These are phyloP conservation scores for Oryza australiensis DNA, from an alignment of 176 grass and related monocot species.

Conservation along the genomic window DNA sequence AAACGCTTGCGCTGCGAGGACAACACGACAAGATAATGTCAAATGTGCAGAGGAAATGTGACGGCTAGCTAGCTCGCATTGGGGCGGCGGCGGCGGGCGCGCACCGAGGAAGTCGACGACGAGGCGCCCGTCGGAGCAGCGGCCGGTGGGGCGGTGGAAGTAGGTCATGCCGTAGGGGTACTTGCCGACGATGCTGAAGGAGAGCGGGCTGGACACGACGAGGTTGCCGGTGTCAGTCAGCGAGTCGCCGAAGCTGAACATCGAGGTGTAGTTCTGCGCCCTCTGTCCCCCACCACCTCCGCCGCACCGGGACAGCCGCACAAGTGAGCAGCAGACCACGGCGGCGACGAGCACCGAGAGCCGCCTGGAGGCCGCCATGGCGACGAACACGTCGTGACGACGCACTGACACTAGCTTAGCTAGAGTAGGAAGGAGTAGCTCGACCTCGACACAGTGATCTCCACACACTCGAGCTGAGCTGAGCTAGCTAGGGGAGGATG, in stretches of 20 bases:
- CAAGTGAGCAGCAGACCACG: slow-evolving; percentile 42
- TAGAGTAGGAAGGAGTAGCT: neutral
- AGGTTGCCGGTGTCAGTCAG: slow-evolving; percentile 85
- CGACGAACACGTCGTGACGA: neutral
- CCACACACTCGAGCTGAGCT: neutral
- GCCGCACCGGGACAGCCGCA: slow-evolving; percentile 35
- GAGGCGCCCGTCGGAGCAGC: slow-evolving; percentile 83
- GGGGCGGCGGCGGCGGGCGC: neutral
- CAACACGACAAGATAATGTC: neutral
- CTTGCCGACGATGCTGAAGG: slow-evolving; percentile 56
- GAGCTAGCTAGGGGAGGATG: neutral
- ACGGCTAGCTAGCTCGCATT: neutral
- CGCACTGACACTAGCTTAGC: neutral
- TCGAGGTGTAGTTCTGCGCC: slow-evolving; percentile 65
- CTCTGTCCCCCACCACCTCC: neutral
- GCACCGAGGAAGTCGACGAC: slow-evolving; percentile 85
- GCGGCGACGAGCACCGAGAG: slow-evolving; percentile 35
- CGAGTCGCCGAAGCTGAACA: slow-evolving; percentile 92
- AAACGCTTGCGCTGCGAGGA: slow-evolving; percentile 65
- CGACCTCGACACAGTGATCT: slow-evolving; percentile 12
- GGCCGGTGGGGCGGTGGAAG: slow-evolving; percentile 79
- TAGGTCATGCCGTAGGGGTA: slow-evolving; percentile 93
- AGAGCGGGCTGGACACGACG: slow-evolving; percentile 48
- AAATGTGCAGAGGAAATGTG: slow-evolving; percentile 8
- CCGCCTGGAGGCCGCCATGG: slow-evolving; percentile 49